phyloP scores from a whole-genome alignment of 2,329 filamentous ascomycete species.

The Fusarium citri region DNA sequence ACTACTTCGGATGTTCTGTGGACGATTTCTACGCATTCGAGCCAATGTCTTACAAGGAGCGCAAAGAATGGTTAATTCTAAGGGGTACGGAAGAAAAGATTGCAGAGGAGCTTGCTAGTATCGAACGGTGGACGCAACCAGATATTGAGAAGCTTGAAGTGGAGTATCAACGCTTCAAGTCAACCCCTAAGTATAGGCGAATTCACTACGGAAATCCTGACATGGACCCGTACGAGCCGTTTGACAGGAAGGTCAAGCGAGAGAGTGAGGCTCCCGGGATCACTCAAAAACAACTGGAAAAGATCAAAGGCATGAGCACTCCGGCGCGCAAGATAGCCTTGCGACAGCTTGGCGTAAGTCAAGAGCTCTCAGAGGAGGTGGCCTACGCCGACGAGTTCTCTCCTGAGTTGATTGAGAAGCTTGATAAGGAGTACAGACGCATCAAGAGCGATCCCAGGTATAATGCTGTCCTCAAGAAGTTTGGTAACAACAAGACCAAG shows the following conservation, averaged over 20 bases:
- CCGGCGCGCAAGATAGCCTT: neutral
- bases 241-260: neutral
- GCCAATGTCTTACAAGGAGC: too few species aligned
- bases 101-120: too few species aligned
- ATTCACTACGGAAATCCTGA: too few species aligned
- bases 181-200: too few species aligned
- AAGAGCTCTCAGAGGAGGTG: neutral
- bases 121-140: too few species aligned
- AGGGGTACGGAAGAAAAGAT: too few species aligned
- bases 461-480: neutral
- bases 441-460: neutral
- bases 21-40: too few species aligned
- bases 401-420: neutral
- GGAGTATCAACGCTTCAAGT: too few species aligned
- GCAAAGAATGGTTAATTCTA: too few species aligned
- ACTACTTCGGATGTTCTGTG: too few species aligned
- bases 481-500: neutral
- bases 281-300: neutral
- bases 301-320: neutral
- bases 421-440: constrained; percentile 3
- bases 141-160: too few species aligned
- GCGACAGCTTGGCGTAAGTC: neutral
- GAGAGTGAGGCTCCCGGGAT: neutral
- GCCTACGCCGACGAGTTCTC: neutral
- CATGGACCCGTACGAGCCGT: too few species aligned